These are phyloP conservation scores for Camellia japonica DNA, from an alignment of 148 eudicot species.

Conservation along the genomic window DNA sequence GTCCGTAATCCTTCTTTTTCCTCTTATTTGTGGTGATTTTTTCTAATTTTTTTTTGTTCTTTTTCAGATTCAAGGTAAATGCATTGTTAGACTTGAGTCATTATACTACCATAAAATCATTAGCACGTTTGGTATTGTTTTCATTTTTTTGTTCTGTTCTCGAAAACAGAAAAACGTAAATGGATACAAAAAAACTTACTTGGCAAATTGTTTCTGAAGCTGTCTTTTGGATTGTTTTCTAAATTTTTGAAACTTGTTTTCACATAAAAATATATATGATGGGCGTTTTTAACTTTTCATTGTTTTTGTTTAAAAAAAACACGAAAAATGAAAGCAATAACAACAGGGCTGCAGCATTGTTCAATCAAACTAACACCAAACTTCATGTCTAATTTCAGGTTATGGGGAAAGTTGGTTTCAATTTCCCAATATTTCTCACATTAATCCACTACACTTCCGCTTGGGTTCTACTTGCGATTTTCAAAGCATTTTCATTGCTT, in stretches of 20 bases:
- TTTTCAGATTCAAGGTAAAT: too few relatives aligned
- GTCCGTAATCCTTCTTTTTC: constrained; percentile 29
- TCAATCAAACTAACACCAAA: constrained; percentile 2
- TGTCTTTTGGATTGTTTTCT: too few relatives aligned
- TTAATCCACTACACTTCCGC: constrained; percentile 70
- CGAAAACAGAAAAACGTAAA: too few relatives aligned
- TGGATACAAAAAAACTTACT: too few relatives aligned
- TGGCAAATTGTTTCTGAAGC: too few relatives aligned
- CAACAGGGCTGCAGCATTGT: neutral
- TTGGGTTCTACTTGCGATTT: constrained; percentile 70
- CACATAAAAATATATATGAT: too few relatives aligned
- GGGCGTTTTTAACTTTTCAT: too few relatives aligned
- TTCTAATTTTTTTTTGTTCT: neutral
- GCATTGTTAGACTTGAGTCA: neutral
- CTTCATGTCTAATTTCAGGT: constrained; percentile 44
- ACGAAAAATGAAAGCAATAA: too few relatives aligned
- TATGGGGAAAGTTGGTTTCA: constrained; percentile 83
- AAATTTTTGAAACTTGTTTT: too few relatives aligned
- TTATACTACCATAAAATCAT: neutral
- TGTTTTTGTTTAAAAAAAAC: neutral
- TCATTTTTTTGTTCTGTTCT: too few relatives aligned
- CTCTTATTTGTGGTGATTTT: neutral
- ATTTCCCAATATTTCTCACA: constrained; percentile 80
- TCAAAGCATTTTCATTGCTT: constrained; percentile 71
- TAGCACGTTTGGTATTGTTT: too few relatives aligned